Percentiles rank a stretch among this genome's conserved stretches.
Conservation (phyloP, 1,284 basidiomycete genomes). For the Fomitopsis schrenkii region DNA sequence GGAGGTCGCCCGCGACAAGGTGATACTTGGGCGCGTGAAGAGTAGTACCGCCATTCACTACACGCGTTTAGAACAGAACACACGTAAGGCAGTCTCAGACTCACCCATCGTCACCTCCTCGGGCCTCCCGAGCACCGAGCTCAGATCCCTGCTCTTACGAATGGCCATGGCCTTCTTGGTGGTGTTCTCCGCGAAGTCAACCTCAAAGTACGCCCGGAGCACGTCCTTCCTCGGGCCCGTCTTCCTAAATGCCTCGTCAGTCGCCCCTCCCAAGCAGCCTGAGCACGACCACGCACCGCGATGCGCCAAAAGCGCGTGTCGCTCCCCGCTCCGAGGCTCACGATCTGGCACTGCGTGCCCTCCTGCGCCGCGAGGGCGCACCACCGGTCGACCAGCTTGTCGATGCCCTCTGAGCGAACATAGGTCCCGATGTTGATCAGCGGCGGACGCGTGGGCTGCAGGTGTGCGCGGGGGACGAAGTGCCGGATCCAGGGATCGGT, state of each 20-base stretch:
- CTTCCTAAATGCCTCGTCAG: slow-evolving; percentile 32
- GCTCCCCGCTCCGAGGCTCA: slow-evolving; percentile 89
- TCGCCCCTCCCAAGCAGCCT: not conserved
- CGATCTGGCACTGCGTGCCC: slow-evolving; percentile 64
- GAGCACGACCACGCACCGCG: slow-evolving; percentile 51
- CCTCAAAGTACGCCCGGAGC: slow-evolving; percentile 72
- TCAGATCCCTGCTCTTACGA: slow-evolving; percentile 62
- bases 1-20: slow-evolving; percentile 75
- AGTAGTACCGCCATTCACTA: slow-evolving; percentile 67
- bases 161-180: slow-evolving; percentile 82
- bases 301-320: slow-evolving; percentile 93
- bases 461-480: slow-evolving; percentile 61
- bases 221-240: slow-evolving; percentile 44
- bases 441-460: slow-evolving; percentile 68
- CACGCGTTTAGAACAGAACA: not conserved
- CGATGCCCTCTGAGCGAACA: slow-evolving; percentile 79
- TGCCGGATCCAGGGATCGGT: slow-evolving; percentile 65
- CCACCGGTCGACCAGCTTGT: slow-evolving; percentile 76
- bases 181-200: slow-evolving; percentile 88
- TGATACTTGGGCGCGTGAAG: slow-evolving; percentile 68
- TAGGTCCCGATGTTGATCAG: slow-evolving; percentile 96
- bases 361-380: slow-evolving; percentile 38
- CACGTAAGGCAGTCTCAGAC: not conserved
- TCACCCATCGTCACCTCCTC: slow-evolving; percentile 42
- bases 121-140: slow-evolving; percentile 45